A percentile compares a stretch with the other conserved stretches of the same genome.
Evolutionary conservation across 352 stramenopile genomes (phyloP).

Genomic region (Stephanocyclus meneghinianus): DNA sequence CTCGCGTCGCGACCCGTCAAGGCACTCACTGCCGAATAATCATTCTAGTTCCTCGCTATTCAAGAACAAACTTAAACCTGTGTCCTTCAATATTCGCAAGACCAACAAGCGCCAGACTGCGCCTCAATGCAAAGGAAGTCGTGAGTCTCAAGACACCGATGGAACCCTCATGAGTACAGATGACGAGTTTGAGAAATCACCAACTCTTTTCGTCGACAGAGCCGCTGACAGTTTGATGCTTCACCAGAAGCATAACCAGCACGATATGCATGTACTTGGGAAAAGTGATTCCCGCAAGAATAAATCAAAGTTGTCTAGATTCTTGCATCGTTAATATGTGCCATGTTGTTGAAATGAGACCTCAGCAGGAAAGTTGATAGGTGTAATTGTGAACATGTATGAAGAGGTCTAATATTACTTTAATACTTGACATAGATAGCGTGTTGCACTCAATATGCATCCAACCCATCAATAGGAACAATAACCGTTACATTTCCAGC

Average conservation of each 20-base stretch:
- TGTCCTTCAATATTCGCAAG: neutral
- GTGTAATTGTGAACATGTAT: no score
- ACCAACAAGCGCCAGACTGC: conserved; percentile 9
- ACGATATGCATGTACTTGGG: neutral
- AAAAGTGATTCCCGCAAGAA: neutral
- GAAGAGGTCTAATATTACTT: no score
- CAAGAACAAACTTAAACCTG: conserved; percentile 19
- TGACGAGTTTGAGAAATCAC: neutral
- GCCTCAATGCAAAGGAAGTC: neutral
- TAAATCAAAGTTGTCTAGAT: conserved; percentile 8
- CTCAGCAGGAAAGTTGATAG: no score
- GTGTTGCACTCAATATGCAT: no score
- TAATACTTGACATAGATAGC: no score
- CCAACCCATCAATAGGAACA: no score
- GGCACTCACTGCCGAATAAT: neutral
- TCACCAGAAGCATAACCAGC: conserved; percentile 1
- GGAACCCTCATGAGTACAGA: neutral
- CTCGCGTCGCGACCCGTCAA: neutral
- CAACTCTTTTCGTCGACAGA: conserved; percentile 4
- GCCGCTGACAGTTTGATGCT: conserved; percentile 9
- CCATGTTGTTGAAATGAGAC: no score
- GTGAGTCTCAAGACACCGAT: conserved; percentile 2
- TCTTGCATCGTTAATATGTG: conserved; percentile 3
- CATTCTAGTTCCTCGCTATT: neutral
- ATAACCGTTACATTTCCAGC: no score